phyloP scores from a whole-genome alignment of 805 yeast species.

The Nakazawaea sp. region DNA sequence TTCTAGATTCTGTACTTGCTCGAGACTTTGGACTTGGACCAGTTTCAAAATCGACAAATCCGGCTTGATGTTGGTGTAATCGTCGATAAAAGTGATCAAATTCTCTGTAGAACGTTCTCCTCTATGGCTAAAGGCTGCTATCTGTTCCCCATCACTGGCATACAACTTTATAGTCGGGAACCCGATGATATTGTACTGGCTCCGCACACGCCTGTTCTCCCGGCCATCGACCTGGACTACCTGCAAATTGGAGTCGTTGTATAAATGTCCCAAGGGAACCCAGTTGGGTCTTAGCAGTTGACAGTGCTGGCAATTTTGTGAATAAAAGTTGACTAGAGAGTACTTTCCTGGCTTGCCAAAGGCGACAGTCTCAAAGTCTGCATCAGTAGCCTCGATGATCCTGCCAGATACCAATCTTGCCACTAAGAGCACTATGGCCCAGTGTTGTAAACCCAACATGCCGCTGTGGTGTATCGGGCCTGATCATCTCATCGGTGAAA shows the following conservation, averaged over 20 bases:
- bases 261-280: constrained; percentile 36
- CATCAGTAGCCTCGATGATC: constrained; percentile 17
- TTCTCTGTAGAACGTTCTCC: constrained; percentile 26
- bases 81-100: constrained; percentile 24
- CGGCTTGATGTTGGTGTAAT: constrained; percentile 27
- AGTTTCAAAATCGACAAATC: constrained; percentile 21
- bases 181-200: constrained; percentile 30
- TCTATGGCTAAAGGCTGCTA: constrained; percentile 25
- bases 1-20: constrained; percentile 11
- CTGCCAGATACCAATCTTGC: too few species aligned
- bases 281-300: constrained; percentile 36
- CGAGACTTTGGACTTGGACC: neutral
- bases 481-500: too few species aligned
- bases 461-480: too few species aligned
- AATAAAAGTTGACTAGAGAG: constrained; percentile 41
- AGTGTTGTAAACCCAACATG: too few species aligned
- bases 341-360: constrained; percentile 21
- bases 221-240: constrained; percentile 29
- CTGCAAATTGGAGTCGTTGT: constrained; percentile 28
- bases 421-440: too few species aligned
- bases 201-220: constrained; percentile 26
- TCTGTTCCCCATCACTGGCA: constrained; percentile 28
- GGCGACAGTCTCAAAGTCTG: constrained; percentile 17
- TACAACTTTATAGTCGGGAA: constrained; percentile 43
- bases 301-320: constrained; percentile 40